phyloP scores from a whole-genome alignment of 139 green algal genomes.

The Chlamydomonas incerta region DNA sequence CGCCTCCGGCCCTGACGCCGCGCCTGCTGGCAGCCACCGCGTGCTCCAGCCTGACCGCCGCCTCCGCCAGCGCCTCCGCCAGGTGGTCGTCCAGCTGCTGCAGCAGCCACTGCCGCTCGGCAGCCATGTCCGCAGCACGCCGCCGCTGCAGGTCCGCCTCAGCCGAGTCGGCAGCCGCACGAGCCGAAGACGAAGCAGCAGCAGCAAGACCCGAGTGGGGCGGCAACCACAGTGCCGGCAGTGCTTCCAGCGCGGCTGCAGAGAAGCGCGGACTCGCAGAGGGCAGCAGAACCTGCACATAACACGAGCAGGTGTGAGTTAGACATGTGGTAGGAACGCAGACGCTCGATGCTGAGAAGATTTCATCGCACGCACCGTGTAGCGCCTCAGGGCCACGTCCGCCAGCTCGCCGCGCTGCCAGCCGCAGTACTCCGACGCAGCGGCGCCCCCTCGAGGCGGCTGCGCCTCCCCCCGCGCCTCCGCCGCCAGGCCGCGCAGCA shows the following conservation, averaged over 20 bases:
- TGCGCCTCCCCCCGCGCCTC: background rate
- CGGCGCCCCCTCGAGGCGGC: no score
- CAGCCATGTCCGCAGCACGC: background rate
- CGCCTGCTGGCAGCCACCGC: no score
- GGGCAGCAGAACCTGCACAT: background rate
- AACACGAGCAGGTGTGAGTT: no score
- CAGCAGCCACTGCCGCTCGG: constrained; percentile 18
- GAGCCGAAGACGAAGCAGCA: background rate
- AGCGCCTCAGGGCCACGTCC: constrained; percentile 16
- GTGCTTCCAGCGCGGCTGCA: background rate
- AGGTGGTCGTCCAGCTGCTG: constrained; percentile 25
- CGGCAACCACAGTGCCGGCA: background rate
- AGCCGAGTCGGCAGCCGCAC: background rate
- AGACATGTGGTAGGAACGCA: no score
- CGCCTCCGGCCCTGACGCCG: no score
- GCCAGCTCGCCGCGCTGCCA: constrained; percentile 14
- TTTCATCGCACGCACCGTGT: background rate
- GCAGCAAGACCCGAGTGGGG: background rate
- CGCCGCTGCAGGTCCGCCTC: constrained; percentile 1
- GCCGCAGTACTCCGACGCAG: no score
- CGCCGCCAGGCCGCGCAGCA: constrained; percentile 17
- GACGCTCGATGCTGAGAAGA: no score
- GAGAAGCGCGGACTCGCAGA: background rate
- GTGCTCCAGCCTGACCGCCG: no score
- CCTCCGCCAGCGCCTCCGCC: background rate